Conservation (phyloP, 2,329 filamentous ascomycete species). For the Hymenotorrendiella dingleyae region DNA sequence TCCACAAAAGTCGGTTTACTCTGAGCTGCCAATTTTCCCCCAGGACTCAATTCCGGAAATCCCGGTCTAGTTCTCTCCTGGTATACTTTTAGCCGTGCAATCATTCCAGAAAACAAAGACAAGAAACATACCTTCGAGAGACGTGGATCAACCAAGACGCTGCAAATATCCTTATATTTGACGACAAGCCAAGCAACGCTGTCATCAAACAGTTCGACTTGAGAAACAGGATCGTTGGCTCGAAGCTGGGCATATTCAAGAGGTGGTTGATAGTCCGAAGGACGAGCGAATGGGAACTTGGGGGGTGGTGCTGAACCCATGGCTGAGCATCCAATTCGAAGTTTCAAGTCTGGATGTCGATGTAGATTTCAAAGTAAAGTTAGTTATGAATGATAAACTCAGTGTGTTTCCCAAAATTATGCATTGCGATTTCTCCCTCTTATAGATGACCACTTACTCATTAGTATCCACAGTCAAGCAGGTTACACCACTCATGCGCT, state of each 20-base stretch:
- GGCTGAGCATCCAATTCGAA: no score
- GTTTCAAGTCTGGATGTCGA: no score
- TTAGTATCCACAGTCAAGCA: no score
- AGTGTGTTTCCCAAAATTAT: no score
- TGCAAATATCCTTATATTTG: slow-evolving; percentile 41
- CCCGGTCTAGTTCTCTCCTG: slow-evolving; percentile 36
- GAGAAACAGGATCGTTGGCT: slow-evolving; percentile 37
- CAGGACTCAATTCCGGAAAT: slow-evolving; percentile 41
- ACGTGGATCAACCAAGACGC: slow-evolving; percentile 35
- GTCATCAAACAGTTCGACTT: slow-evolving; percentile 41
- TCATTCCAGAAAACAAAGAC: neutral
- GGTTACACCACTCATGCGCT: no score
- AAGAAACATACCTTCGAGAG: slow-evolving; percentile 1
- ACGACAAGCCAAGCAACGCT: slow-evolving; percentile 41
- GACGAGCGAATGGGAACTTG: slow-evolving; percentile 36
- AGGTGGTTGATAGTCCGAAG: slow-evolving; percentile 36
- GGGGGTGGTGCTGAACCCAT: no score
- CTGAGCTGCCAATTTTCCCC: slow-evolving; percentile 41
- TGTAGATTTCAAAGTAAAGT: no score
- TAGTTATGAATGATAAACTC: no score
- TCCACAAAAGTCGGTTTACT: slow-evolving; percentile 45
- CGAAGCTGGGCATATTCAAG: slow-evolving; percentile 39
- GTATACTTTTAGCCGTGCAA: neutral
- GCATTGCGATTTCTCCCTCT: no score
- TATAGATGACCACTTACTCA: no score